Evolutionary conservation across 2,329 filamentous ascomycete genomes (phyloP).

Genomic region (Nemania bipapillata): DNA sequence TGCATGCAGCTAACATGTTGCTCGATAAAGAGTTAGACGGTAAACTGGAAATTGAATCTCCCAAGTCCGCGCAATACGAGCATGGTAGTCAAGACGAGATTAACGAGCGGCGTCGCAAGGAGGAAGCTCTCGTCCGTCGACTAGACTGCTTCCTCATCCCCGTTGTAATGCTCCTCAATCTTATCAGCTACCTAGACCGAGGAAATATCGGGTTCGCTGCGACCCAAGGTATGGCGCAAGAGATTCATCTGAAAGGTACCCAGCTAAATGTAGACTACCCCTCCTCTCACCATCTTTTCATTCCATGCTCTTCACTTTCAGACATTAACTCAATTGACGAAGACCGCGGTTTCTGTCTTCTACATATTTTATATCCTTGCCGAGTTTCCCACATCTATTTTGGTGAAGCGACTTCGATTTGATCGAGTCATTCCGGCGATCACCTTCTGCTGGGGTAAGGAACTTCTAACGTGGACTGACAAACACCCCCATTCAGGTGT

Average conservation of each 20-base stretch:
- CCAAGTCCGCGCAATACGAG: slow-evolving; percentile 18
- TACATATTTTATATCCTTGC: slow-evolving; percentile 47
- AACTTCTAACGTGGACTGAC: neutral
- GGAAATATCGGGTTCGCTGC: slow-evolving; percentile 47
- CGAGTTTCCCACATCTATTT: slow-evolving; percentile 43
- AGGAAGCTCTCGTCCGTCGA: slow-evolving; percentile 35
- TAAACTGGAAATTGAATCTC: slow-evolving; percentile 23
- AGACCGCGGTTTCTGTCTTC: slow-evolving; percentile 46
- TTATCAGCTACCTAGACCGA: slow-evolving; percentile 46
- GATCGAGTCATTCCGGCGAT: slow-evolving; percentile 43
- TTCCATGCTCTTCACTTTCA: neutral
- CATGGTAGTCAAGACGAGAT: slow-evolving; percentile 1
- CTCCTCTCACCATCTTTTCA: neutral
- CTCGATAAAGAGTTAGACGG: neutral
- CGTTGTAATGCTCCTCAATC: slow-evolving; percentile 38
- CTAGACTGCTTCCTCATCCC: slow-evolving; percentile 39
- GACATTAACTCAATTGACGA: neutral
- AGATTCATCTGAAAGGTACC: slow-evolving; percentile 40
- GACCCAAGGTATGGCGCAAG: slow-evolving; percentile 44
- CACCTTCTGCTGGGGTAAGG: slow-evolving; percentile 44
- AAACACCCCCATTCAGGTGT: neutral
- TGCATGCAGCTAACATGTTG: slow-evolving; percentile 20
- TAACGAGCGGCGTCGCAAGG: slow-evolving; percentile 18
- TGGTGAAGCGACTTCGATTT: slow-evolving; percentile 46
- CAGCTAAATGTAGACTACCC: slow-evolving; percentile 37